Percentiles rank a stretch among this genome's conserved stretches.
Evolutionary conservation across 345 rosid genomes (phyloP).

Genomic region (Melastoma malabathricum): DNA sequence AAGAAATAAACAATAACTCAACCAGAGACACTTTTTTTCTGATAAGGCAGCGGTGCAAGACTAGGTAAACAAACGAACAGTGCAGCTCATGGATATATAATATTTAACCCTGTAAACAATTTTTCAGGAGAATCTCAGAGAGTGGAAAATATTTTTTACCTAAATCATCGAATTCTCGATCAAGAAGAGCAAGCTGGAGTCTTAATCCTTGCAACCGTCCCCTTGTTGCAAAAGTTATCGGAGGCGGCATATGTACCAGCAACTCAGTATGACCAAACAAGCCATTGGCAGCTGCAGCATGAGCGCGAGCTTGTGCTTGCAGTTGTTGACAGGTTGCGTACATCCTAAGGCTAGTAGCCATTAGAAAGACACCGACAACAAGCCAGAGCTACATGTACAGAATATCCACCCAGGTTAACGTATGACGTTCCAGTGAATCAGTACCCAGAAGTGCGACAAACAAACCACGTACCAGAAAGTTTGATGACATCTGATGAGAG

Average conservation of each 20-base stretch:
- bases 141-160: conserved; percentile 23
- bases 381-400: conserved; percentile 63
- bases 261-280: conserved; percentile 79
- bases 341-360: conserved; percentile 88
- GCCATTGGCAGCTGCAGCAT: conserved; percentile 78
- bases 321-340: conserved; percentile 90
- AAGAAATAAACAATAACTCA: not conserved
- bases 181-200: conserved; percentile 94
- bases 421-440: not conserved
- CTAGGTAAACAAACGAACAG: too few species aligned
- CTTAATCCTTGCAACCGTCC: conserved; percentile 90
- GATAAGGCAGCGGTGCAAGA: too few species aligned
- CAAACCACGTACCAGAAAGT: conserved; percentile 58
- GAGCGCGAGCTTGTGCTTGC: conserved; percentile 92
- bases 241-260: conserved; percentile 82
- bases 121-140: too few species aligned
- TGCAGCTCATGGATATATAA: too few species aligned
- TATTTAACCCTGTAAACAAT: too few species aligned
- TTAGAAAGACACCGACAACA: conserved; percentile 77
- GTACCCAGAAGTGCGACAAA: conserved; percentile 3
- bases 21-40: not conserved
- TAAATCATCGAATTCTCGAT: conserved; percentile 85
- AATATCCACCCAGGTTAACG: conserved; percentile 4
- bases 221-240: conserved; percentile 78
- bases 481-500: conserved; percentile 88